Evolutionary conservation across 2,329 filamentous ascomycete genomes (phyloP), one percentile per base, ranked within the genome.

Genomic region (Claviceps sp.): DNA sequence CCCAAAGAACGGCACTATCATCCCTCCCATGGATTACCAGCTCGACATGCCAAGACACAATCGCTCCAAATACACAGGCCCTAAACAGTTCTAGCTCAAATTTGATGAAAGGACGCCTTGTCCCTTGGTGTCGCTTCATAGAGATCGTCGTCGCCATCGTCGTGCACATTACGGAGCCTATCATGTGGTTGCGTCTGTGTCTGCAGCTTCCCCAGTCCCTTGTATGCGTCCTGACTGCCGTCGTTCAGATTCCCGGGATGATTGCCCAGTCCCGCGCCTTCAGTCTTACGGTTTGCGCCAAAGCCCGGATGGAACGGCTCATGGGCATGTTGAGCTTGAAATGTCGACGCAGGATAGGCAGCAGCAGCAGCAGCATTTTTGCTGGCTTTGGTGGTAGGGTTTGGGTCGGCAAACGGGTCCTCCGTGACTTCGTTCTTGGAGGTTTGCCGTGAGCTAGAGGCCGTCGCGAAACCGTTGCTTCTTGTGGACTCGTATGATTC

Each of bases 301-400:
- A 68, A 65, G 5, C 70, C 68, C 2, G 69, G 68, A 47, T 71
- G 64, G 55, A 66, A 72, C 5, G 69, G 65, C 53, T 72, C 70
- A 22, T 58, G 57, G 5, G 62, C 59, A 34, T 67, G 59, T 3
- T 62, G 57, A 4, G 56, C 51, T 43, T 59, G 56, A 36, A 57
- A 56, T 14, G 53, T 51, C 44, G 56, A 49, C 20, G 55, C 44
- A 49, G 56, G 2, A 55, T 55, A 55, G 20, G 54, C 54, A 14
- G 50, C 58, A 47, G 30, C 26, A 9, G 54, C 54, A 14, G 51
- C 58, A 47, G 30, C 4, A 24, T 5, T 34, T 34, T 48, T 49
- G 26, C 18, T 16, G 43, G 42, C 4, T 13, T 48, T 40, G 18
- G 36, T 5, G 18, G 24, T 8, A 5, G 59, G 54, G 16, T 61